Percentiles rank a stretch among this genome's conserved stretches.
phyloP scores from a whole-genome alignment of 805 yeast genomes.

The Myxozyma melibiosi region DNA sequence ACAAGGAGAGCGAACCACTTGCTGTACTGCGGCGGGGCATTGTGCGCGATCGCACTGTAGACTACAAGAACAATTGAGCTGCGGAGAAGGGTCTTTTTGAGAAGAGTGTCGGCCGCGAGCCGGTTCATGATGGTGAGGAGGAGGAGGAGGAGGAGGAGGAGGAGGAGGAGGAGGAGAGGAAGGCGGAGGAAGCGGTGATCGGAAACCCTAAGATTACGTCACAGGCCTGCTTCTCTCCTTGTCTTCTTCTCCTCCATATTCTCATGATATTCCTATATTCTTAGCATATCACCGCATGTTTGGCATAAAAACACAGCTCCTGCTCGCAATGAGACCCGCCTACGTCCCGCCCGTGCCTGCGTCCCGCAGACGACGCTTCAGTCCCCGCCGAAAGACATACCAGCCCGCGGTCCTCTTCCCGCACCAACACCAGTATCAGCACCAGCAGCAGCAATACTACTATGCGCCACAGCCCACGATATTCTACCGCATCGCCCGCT shows the following conservation, averaged over 20 bases:
- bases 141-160: no score
- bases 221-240: no score
- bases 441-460: neutral
- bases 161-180: no score
- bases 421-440: neutral
- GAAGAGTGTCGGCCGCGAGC: constrained; percentile 1
- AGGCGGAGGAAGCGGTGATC: no score
- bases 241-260: no score
- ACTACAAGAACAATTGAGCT: constrained; percentile 12
- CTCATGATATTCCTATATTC: no score
- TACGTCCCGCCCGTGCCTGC: no score
- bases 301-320: no score
- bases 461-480: neutral
- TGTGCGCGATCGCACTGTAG: constrained; percentile 11
- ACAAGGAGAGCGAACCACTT: constrained; percentile 22
- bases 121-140: no score
- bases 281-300: no score
- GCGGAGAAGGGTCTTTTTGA: constrained; percentile 2
- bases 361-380: constrained; percentile 8
- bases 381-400: neutral
- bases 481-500: neutral
- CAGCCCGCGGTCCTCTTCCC: neutral
- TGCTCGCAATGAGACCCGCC: no score
- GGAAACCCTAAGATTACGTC: no score
- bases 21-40: constrained; percentile 16